Base-by-base conservation (phyloP, 148 eudicot genomes). In the Bassia scoparia region DNA sequence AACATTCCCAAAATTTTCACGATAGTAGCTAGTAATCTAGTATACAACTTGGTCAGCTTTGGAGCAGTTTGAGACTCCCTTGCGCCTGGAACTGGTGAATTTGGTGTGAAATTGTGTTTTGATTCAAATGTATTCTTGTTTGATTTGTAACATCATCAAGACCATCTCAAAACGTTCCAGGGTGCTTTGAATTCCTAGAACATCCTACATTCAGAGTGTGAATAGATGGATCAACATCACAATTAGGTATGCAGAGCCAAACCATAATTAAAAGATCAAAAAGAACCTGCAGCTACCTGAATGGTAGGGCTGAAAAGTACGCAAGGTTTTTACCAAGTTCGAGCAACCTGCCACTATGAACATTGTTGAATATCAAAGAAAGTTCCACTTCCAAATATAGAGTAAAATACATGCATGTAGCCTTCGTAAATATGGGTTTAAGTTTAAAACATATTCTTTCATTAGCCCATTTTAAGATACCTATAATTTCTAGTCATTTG, bases 151-250 rank as follows among this genome's bases (percentile, higher is more conserved):
- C 78, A 48, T 94, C 96, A 77, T 94, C 98, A 71, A 94, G 93
- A 79, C 98, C 91, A 94, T 91, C 80, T 94, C 98, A n/a, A n/a
- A n/a, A 79, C 86, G n/a, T 77, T 94, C 97, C 79, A 94, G 89
- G 44, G 93, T 84, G 83, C 83, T 87, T 94, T 94, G 80, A 94
- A 94, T 76, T 94, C 80, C 88, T 91, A 56, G 98, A 76, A 94
- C 98, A 24, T 94, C 97, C 98, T 94, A n/a, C n/a, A 23, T 50
- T 14, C 61, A 59, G 44, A 53, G 61, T 60, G 61, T 17, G 55
- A 52, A 53, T 17, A 46, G 44, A 70, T 72, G 48, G n/a, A 69
- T 73, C 17, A 16, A 56, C 31, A 15, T 63, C 44, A 46, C 5
- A 13, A 26, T 27, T 64, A 37, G 55, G 72, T 20, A 41, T 29